These are phyloP conservation scores for Phytophthora citricola DNA, from an alignment of 352 stramenopile species.

Conservation along the genomic window DNA sequence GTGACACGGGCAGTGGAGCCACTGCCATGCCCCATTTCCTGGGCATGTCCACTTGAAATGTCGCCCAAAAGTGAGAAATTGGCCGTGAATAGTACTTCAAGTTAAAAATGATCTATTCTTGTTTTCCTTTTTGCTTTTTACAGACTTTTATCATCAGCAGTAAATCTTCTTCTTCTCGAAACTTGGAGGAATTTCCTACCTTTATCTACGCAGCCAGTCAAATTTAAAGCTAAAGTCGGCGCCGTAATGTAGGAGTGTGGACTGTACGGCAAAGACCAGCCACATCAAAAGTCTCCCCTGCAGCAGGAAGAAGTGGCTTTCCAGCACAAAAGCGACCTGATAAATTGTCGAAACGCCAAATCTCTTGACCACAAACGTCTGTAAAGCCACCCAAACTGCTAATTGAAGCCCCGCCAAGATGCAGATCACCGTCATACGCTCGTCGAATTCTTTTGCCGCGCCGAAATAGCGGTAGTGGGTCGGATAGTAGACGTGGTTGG, in stretches of 20 bases:
- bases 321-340: constrained; percentile 62
- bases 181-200: background rate
- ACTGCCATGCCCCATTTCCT: constrained; percentile 25
- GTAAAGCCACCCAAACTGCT: constrained; percentile 15
- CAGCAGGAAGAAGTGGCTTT: constrained; percentile 40
- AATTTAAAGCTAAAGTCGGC: constrained; percentile 33
- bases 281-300: constrained; percentile 50
- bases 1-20: constrained; percentile 9
- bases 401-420: constrained; percentile 29
- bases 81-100: constrained; percentile 1
- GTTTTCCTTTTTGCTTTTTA: too few relatives aligned
- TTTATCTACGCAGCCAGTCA: constrained; percentile 8
- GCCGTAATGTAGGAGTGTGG: constrained; percentile 33
- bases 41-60: constrained; percentile 17
- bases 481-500: constrained; percentile 40
- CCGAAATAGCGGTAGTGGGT: constrained; percentile 32
- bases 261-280: constrained; percentile 36
- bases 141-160: too few relatives aligned
- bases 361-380: constrained; percentile 31
- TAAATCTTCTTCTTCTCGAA: too few relatives aligned
- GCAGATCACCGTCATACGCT: constrained; percentile 29
- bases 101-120: too few relatives aligned
- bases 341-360: constrained; percentile 42
- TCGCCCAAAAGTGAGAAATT: too few relatives aligned
- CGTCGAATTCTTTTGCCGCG: constrained; percentile 11